These are phyloP conservation scores for Ensete ventricosum DNA, from an alignment of 176 grass and related monocot species.

Conservation along the genomic window DNA sequence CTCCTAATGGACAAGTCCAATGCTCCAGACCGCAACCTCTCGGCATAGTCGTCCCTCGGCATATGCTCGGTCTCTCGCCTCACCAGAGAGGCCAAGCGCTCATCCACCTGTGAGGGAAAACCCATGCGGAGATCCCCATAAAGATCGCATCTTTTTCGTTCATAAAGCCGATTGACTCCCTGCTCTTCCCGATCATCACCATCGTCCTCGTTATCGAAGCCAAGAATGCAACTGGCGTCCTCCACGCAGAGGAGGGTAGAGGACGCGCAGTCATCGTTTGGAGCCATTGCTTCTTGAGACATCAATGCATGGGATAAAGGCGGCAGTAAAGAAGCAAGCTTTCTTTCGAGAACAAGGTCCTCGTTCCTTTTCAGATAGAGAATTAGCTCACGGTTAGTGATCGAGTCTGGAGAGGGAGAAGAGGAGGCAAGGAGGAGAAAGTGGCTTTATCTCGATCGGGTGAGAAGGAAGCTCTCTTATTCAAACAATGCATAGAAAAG, in stretches of 20 bases:
- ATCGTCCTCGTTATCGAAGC: not conserved
- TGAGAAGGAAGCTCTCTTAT: not conserved
- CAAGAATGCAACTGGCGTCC: slow-evolving; percentile 18
- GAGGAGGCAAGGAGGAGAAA: not conserved
- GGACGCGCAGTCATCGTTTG: slow-evolving; percentile 2
- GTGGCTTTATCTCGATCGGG: not conserved
- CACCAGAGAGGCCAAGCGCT: slow-evolving; percentile 4
- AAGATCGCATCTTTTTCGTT: slow-evolving; percentile 4
- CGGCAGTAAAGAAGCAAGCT: not conserved
- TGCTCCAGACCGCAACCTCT: not conserved
- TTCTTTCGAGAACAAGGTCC: not conserved
- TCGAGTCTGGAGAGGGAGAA: not conserved
- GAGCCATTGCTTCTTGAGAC: not conserved
- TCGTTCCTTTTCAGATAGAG: not conserved
- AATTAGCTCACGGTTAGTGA: not conserved
- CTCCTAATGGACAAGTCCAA: slow-evolving; percentile 15
- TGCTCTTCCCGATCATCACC: not conserved
- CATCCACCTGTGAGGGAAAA: slow-evolving; percentile 6
- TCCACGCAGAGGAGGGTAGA: slow-evolving; percentile 15
- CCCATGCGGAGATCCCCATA: slow-evolving; percentile 3
- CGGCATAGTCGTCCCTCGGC: slow-evolving; percentile 20
- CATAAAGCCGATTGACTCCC: not conserved
- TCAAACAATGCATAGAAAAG: no score
- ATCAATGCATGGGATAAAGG: not conserved
- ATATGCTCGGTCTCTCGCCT: slow-evolving; percentile 6